These are phyloP conservation scores for Pyrenophora tritici-repentis DNA, from an alignment of 2,329 filamentous ascomycete genomes.

Conservation along the genomic window DNA sequence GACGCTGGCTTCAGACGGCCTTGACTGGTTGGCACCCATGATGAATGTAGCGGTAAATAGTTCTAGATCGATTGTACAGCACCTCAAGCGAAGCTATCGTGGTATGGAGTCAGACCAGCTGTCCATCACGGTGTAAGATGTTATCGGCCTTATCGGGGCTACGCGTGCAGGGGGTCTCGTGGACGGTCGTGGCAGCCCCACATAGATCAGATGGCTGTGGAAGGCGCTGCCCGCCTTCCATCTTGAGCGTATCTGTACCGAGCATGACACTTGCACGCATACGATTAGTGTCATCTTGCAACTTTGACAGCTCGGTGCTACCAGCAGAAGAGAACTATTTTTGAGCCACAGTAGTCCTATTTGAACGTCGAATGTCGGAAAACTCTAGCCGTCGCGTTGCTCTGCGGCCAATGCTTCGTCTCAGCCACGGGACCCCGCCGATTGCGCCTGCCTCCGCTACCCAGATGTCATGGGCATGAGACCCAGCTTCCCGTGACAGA, in stretches of 20 bases:
- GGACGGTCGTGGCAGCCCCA: slow-evolving; percentile 23
- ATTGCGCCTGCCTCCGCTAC: background rate
- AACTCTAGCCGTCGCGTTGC: background rate
- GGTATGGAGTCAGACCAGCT: slow-evolving; percentile 9
- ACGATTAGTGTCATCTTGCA: no score
- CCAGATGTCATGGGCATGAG: background rate
- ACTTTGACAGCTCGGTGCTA: no score
- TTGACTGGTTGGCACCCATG: slow-evolving; percentile 46
- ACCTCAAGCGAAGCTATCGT: background rate
- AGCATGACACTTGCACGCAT: background rate
- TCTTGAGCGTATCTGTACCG: background rate
- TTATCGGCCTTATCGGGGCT: slow-evolving; percentile 26
- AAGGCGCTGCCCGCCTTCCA: slow-evolving; percentile 1
- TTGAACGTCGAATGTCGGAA: background rate
- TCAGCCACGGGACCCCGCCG: background rate
- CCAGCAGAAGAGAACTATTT: background rate
- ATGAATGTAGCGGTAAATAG: slow-evolving; percentile 1
- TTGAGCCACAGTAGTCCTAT: background rate
- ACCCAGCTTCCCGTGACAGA: slow-evolving; percentile 6
- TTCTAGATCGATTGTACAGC: background rate
- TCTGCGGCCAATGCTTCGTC: background rate
- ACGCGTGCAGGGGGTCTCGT: slow-evolving; percentile 26
- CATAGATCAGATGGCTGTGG: slow-evolving; percentile 13
- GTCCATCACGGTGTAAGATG: slow-evolving; percentile 19
- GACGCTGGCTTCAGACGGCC: slow-evolving; percentile 41